Evolutionary conservation across 1,284 basidiomycete species (phyloP).

Genomic region (Dichomitus squalens): DNA sequence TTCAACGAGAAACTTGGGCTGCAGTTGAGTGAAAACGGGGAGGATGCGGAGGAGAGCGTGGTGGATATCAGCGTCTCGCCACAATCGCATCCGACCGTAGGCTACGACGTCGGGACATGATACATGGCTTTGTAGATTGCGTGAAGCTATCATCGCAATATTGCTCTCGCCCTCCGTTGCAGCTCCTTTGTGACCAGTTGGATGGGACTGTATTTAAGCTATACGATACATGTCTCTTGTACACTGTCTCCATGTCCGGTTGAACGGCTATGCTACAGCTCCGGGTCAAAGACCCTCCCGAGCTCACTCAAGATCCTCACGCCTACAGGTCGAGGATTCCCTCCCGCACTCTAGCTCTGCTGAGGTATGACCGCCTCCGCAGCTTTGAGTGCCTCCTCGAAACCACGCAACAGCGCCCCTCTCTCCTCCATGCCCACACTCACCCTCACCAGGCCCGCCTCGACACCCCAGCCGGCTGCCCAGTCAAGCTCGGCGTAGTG

Average conservation of each 20-base stretch:
- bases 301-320: not conserved
- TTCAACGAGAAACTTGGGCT: conserved; percentile 30
- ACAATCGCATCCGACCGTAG: conserved; percentile 9
- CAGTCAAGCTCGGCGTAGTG: conserved; percentile 93
- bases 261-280: conserved; percentile 9
- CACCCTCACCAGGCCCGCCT: conserved; percentile 82
- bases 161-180: too few relatives aligned
- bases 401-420: conserved; percentile 60
- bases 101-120: conserved; percentile 20
- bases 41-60: conserved; percentile 1
- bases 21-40: conserved; percentile 4
- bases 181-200: conserved; percentile 19
- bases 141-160: too few relatives aligned
- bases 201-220: conserved; percentile 19
- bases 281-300: too few relatives aligned
- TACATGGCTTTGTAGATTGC: too few relatives aligned
- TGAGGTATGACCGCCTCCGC: conserved; percentile 49
- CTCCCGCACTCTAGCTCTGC: not conserved
- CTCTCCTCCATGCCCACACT: conserved; percentile 90
- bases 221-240: conserved; percentile 5
- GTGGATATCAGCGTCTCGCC: conserved; percentile 22
- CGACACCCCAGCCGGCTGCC: conserved; percentile 89
- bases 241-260: not conserved
- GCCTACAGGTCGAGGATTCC: not conserved
- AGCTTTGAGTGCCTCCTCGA: conserved; percentile 68